Evolutionary conservation across 2,329 filamentous ascomycete species (phyloP).

Genomic region (Graphilbum sp.): DNA sequence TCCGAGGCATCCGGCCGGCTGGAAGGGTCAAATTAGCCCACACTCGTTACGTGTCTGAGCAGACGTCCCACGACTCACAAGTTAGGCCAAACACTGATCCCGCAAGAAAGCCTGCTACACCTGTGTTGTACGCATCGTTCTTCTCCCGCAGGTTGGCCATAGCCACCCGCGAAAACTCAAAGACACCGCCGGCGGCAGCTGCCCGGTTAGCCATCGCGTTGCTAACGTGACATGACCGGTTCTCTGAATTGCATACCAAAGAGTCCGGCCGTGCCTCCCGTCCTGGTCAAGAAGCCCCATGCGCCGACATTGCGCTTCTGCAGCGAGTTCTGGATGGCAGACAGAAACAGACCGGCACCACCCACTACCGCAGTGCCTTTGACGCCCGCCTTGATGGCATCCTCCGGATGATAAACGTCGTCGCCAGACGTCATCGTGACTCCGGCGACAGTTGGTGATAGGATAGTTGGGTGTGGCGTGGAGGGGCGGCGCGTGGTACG

Average conservation of each 20-base stretch:
- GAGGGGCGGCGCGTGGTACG: background rate
- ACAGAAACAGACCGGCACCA: constrained; percentile 36
- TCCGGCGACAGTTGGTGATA: background rate
- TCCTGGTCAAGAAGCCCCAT: constrained; percentile 64
- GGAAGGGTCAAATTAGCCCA: background rate
- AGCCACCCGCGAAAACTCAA: constrained; percentile 60
- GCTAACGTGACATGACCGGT: too few species aligned
- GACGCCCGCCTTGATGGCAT: constrained; percentile 41
- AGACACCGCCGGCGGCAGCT: constrained; percentile 61
- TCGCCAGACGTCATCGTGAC: constrained; percentile 16
- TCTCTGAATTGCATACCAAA: constrained; percentile 47
- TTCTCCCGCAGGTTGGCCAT: constrained; percentile 74
- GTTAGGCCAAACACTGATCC: constrained; percentile 57
- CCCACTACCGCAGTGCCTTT: constrained; percentile 39
- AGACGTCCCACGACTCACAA: too few species aligned
- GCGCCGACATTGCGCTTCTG: constrained; percentile 67
- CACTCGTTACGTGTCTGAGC: too few species aligned
- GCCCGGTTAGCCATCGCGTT: too few species aligned
- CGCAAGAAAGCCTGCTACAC: constrained; percentile 59
- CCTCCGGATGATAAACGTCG: constrained; percentile 22
- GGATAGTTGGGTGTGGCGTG: background rate
- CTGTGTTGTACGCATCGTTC: constrained; percentile 62
- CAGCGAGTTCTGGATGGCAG: constrained; percentile 65
- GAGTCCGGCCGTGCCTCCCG: constrained; percentile 54
- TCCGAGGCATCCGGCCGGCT: constrained; percentile 51